Evolutionary conservation across 2,329 filamentous ascomycete species (phyloP).

Genomic region (Mariannaea elegans): DNA sequence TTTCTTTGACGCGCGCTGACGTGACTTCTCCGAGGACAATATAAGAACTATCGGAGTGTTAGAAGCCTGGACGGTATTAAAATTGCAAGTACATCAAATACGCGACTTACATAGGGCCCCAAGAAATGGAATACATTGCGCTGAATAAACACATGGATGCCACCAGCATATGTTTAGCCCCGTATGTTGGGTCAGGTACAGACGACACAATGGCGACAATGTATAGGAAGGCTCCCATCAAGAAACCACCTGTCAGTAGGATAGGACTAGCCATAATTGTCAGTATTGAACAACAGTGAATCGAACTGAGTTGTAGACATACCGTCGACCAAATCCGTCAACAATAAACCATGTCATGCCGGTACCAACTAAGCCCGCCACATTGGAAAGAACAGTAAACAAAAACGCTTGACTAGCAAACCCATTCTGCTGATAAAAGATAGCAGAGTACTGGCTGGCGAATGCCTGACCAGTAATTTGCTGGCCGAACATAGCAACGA

Average conservation of each 20-base stretch:
- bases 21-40: constrained; percentile 39
- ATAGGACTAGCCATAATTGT: too few species aligned
- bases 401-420: constrained; percentile 36
- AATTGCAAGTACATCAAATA: too few species aligned
- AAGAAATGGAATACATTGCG: too few species aligned
- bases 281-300: too few species aligned
- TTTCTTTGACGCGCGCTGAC: constrained; percentile 41
- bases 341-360: constrained; percentile 38
- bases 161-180: too few species aligned
- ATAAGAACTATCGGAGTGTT: constrained; percentile 34
- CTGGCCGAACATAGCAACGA: constrained; percentile 43
- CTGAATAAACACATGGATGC: too few species aligned
- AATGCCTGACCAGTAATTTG: constrained; percentile 47
- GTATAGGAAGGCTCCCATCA: too few species aligned
- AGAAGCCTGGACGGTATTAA: too few species aligned
- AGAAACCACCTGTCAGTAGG: too few species aligned
- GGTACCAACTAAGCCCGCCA: constrained; percentile 23
- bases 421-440: constrained; percentile 43
- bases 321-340: constrained; percentile 38
- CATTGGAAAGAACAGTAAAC: constrained; percentile 35
- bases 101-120: too few species aligned
- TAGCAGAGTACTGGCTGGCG: constrained; percentile 40
- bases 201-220: too few species aligned
- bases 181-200: too few species aligned
- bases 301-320: constrained; percentile 3